Evolutionary conservation across 805 yeast species (phyloP).

Genomic region (Tetrapisispora phaffii): DNA sequence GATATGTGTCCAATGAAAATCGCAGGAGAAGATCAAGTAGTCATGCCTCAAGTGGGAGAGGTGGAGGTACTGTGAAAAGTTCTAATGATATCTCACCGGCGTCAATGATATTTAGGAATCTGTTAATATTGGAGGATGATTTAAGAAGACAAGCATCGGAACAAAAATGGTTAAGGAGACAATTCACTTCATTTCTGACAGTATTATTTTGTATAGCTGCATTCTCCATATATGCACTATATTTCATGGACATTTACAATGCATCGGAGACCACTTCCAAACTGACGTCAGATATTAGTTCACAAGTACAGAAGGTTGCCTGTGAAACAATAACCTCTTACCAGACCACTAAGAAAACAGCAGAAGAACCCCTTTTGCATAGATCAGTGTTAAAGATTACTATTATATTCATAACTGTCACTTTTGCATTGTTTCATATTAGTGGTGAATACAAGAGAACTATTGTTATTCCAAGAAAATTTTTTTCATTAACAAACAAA

Average conservation of each 20-base stretch:
- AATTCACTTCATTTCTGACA: slow-evolving; percentile 33
- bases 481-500: slow-evolving; percentile 74
- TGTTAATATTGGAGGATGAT: slow-evolving; percentile 77
- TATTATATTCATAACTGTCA: slow-evolving; percentile 35
- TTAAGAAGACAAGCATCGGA: slow-evolving; percentile 71
- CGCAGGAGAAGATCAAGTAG: slow-evolving; percentile 20
- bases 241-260: slow-evolving; percentile 10
- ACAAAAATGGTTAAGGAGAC: slow-evolving; percentile 51
- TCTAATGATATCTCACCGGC: slow-evolving; percentile 36
- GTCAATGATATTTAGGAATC: slow-evolving; percentile 69
- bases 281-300: slow-evolving; percentile 22
- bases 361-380: not conserved
- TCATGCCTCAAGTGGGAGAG: slow-evolving; percentile 21
- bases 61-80: slow-evolving; percentile 11
- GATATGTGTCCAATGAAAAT: not conserved
- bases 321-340: not conserved
- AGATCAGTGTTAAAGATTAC: slow-evolving; percentile 8
- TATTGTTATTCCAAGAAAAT: slow-evolving; percentile 70
- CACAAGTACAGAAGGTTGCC: slow-evolving; percentile 23
- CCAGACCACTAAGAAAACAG: no score
- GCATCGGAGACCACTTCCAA: not conserved
- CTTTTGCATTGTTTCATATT: slow-evolving; percentile 66
- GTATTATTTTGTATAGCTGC: slow-evolving; percentile 34
- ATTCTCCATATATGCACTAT: slow-evolving; percentile 33
- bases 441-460: slow-evolving; percentile 88